Conservation (phyloP, 2,329 filamentous ascomycete genomes). For the Colletotrichum siamense region DNA sequence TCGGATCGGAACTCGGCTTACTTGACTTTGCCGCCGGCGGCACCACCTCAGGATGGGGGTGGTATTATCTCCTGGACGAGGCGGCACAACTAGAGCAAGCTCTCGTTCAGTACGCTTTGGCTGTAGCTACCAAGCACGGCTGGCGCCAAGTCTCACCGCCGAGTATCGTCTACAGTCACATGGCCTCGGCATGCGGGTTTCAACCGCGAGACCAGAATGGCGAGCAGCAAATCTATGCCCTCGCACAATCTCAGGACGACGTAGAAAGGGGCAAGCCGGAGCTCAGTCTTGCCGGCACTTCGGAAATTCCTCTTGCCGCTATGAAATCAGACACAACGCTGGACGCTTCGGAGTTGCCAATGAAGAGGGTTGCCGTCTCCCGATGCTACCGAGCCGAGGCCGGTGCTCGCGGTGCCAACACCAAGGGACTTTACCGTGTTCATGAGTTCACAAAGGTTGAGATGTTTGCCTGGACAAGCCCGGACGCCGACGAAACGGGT, state of each 20-base stretch:
- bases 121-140: constrained; percentile 72
- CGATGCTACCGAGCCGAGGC: constrained; percentile 97
- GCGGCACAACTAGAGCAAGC: constrained; percentile 95
- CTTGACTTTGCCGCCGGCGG: constrained; percentile 86
- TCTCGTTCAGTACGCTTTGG: constrained; percentile 83
- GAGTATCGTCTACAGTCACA: constrained; percentile 89
- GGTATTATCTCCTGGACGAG: constrained; percentile 95
- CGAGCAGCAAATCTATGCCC: constrained; percentile 89
- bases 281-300: constrained; percentile 82
- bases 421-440: constrained; percentile 93
- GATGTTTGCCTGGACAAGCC: constrained; percentile 89
- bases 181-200: constrained; percentile 91
- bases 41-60: constrained; percentile 91
- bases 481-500: constrained; percentile 54
- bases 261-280: constrained; percentile 67
- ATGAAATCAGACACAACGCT: constrained; percentile 82
- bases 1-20: constrained; percentile 85
- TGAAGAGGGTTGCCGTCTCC: constrained; percentile 83
- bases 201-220: constrained; percentile 89
- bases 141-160: constrained; percentile 87
- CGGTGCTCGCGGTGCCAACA: constrained; percentile 85
- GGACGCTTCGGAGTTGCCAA: constrained; percentile 69
- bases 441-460: constrained; percentile 99
- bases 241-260: constrained; percentile 72
- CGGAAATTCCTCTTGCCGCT: constrained; percentile 92